Conservation (phyloP, 441 rosid species). For the Populus tomentosa region DNA sequence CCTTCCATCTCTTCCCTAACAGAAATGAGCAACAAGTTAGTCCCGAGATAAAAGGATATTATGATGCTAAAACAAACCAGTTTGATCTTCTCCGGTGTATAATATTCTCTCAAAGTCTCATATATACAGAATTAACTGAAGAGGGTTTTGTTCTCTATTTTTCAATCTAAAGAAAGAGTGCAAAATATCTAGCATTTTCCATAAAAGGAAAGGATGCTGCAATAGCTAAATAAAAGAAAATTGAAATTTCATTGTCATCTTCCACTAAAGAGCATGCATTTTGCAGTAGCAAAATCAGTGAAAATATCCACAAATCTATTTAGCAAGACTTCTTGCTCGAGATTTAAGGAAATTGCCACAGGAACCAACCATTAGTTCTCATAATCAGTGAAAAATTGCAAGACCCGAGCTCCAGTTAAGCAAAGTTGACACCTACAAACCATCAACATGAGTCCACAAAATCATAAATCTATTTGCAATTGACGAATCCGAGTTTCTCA, state of each 20-base stretch:
- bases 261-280: background rate
- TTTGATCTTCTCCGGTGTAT: background rate
- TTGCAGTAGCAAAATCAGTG: background rate
- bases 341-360: background rate
- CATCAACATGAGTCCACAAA: background rate
- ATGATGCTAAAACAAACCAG: background rate
- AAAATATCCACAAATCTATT: background rate
- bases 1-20: slow-evolving; percentile 13
- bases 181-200: background rate
- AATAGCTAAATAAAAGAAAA: background rate
- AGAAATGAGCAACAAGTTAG: slow-evolving; percentile 10
- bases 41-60: background rate
- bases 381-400: background rate
- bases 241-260: background rate
- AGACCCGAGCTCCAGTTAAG: background rate
- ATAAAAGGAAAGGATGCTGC: background rate
- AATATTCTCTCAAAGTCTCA: background rate
- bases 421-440: background rate
- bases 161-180: background rate
- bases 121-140: background rate
- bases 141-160: background rate
- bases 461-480: background rate
- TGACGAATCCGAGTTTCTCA: background rate
- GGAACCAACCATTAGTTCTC: background rate
- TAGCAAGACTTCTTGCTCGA: background rate